These are phyloP conservation scores for Solanum rostratum DNA, from an alignment of 257 asterid species.

Conservation along the genomic window DNA sequence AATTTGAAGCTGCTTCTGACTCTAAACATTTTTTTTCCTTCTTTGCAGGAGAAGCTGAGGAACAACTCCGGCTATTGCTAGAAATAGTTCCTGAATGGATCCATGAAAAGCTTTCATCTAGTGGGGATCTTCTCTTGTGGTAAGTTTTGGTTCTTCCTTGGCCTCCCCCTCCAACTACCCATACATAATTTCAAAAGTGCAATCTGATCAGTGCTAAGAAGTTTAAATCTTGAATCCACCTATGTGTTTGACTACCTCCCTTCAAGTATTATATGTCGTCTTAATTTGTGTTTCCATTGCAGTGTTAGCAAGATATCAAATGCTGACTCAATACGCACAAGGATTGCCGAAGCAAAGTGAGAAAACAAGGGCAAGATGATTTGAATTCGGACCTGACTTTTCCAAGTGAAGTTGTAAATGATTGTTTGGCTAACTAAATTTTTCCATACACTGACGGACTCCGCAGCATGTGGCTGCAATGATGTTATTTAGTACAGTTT, in stretches of 20 bases:
- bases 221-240: background rate
- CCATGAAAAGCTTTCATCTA: conserved; percentile 36
- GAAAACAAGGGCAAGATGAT: background rate
- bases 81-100: conserved; percentile 90
- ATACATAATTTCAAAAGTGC: background rate
- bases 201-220: background rate
- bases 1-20: background rate
- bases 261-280: background rate
- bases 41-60: conserved; percentile 65
- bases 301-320: conserved; percentile 50
- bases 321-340: conserved; percentile 38
- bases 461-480: background rate
- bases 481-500: background rate
- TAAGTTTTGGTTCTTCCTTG: conserved; percentile 9
- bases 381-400: background rate
- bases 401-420: background rate
- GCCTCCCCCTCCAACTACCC: background rate
- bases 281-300: conserved; percentile 8
- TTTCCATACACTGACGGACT: background rate
- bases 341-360: conserved; percentile 46
- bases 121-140: conserved; percentile 68
- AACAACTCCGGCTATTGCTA: conserved; percentile 54
- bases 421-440: background rate
- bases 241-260: background rate
- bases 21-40: background rate